Conservation (phyloP, 1,284 basidiomycete species). For the Cutaneotrichosporon curvatum region DNA sequence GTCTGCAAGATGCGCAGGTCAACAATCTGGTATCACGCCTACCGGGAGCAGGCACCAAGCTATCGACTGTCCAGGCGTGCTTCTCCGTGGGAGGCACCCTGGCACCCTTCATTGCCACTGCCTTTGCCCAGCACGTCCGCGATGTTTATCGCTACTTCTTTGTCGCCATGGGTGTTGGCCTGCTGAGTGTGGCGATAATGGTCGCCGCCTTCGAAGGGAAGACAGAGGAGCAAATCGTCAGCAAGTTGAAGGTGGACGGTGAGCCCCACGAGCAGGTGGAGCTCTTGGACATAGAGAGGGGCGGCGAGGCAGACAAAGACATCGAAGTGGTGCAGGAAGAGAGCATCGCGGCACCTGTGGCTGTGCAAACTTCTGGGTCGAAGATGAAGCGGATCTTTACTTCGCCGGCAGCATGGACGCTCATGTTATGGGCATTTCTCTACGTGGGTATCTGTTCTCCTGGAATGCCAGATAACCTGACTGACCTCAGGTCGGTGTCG, state of each 20-base stretch:
- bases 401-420: slow-evolving; percentile 5
- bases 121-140: slow-evolving; percentile 47
- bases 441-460: slow-evolving; percentile 11
- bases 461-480: slow-evolving; percentile 7
- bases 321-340: neutral
- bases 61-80: slow-evolving; percentile 19
- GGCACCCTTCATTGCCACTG: slow-evolving; percentile 58
- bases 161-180: slow-evolving; percentile 13
- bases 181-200: slow-evolving; percentile 6
- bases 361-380: neutral
- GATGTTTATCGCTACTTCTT: slow-evolving; percentile 12
- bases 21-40: slow-evolving; percentile 18
- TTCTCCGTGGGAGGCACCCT: slow-evolving; percentile 55
- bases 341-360: neutral
- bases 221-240: slow-evolving; percentile 17
- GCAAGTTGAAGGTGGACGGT: too few species aligned
- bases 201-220: slow-evolving; percentile 12
- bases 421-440: slow-evolving; percentile 12
- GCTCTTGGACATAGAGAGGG: neutral
- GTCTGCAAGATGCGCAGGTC: slow-evolving; percentile 18
- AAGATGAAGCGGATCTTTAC: slow-evolving; percentile 16
- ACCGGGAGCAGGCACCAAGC: slow-evolving; percentile 13
- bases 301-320: neutral
- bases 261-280: too few species aligned
- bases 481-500: too few species aligned